These are phyloP conservation scores for Earliella scabrosa DNA, from an alignment of 1,284 basidiomycete genomes.

Conservation along the genomic window DNA sequence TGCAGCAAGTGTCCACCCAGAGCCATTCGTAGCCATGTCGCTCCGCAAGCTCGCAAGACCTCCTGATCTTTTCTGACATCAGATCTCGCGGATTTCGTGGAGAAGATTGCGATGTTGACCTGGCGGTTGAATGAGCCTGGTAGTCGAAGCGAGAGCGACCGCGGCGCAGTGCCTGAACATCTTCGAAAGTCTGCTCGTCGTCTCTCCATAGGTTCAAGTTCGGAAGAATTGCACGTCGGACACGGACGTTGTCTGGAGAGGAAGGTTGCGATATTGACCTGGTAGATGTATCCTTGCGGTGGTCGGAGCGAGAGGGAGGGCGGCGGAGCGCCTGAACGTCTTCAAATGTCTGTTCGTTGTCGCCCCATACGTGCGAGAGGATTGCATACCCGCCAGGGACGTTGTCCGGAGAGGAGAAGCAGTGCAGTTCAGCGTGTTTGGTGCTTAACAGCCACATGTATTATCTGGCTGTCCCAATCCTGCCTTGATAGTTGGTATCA, in stretches of 20 bases:
- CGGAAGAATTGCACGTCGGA: neutral
- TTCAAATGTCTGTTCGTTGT: slow-evolving; percentile 1
- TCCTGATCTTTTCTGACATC: neutral
- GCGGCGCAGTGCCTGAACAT: neutral
- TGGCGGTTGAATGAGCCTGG: no score
- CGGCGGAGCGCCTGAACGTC: neutral
- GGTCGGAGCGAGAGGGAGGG: no score
- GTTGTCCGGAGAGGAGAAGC: slow-evolving; percentile 1
- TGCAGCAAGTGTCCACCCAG: slow-evolving; percentile 12
- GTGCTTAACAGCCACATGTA: slow-evolving; percentile 5
- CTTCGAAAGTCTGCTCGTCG: slow-evolving; percentile 2
- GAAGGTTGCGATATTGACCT: no score
- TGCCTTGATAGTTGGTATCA: no score
- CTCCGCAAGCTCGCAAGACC: slow-evolving; percentile 2
- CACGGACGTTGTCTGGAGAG: no score
- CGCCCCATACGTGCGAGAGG: neutral
- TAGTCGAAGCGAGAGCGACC: no score
- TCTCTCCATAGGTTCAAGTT: slow-evolving; percentile 7
- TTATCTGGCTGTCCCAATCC: no score
- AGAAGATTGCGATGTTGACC: no score
- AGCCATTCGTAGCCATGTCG: slow-evolving; percentile 1
- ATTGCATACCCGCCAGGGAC: slow-evolving; percentile 1
- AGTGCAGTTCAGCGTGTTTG: neutral
- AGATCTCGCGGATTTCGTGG: neutral
- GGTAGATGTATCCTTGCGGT: no score